These are phyloP conservation scores for Ananas comosus DNA, from an alignment of 176 grass and related monocot species.

Conservation along the genomic window DNA sequence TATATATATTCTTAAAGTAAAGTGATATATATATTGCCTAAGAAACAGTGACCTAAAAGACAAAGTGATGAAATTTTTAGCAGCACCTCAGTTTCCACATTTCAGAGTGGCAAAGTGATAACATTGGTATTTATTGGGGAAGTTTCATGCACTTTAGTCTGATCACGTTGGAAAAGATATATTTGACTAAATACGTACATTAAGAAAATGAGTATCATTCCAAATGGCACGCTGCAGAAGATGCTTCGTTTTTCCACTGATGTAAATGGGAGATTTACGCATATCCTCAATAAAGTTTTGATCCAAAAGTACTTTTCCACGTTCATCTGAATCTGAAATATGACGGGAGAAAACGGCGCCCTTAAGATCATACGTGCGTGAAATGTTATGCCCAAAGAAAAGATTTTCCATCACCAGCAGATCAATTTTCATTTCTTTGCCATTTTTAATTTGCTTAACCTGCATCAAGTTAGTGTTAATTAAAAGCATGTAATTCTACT, in stretches of 20 bases:
- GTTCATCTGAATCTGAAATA: constrained; percentile 36
- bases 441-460: constrained; percentile 65
- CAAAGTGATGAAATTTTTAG: no score
- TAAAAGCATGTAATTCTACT: neutral
- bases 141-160: no score
- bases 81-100: no score
- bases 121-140: no score
- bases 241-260: constrained; percentile 85
- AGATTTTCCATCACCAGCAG: constrained; percentile 99
- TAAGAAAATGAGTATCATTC: constrained; percentile 94
- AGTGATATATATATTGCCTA: no score
- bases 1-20: no score
- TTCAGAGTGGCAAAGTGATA: no score
- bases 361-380: constrained; percentile 83
- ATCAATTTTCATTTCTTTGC: constrained; percentile 74
- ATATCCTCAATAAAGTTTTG: constrained; percentile 89
- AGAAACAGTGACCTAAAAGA: no score
- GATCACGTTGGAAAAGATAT: neutral
- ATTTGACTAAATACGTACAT: constrained; percentile 53
- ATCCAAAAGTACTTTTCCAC: constrained; percentile 67
- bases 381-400: constrained; percentile 74
- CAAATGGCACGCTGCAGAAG: constrained; percentile 93
- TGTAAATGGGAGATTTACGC: constrained; percentile 73
- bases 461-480: constrained; percentile 15
- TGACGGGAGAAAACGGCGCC: constrained; percentile 51